Evolutionary conservation across 768 basidiomycete species (phyloP).

Genomic region (Suillus subalutaceus): DNA sequence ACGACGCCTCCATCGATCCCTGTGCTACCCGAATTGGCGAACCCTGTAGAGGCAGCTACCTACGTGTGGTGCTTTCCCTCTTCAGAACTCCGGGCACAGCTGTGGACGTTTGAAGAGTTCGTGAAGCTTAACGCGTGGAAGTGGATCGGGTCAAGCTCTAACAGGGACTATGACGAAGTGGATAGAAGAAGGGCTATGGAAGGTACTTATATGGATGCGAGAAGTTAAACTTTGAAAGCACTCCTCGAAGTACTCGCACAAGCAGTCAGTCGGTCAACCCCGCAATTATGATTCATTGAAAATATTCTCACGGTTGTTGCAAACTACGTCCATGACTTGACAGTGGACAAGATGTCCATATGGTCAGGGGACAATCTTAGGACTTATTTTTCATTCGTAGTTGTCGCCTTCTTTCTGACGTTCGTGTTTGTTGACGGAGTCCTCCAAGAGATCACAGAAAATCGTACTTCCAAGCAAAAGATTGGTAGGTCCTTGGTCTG

Average conservation of each 20-base stretch:
- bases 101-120: conserved; percentile 88
- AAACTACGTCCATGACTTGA: neutral
- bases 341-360: neutral
- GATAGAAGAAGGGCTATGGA: conserved; percentile 50
- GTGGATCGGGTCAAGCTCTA: conserved; percentile 61
- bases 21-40: conserved; percentile 33
- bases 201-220: conserved; percentile 28
- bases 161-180: conserved; percentile 52
- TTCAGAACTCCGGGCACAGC: conserved; percentile 48
- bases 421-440: conserved; percentile 45
- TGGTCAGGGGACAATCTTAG: neutral
- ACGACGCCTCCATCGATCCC: conserved; percentile 46
- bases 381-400: conserved; percentile 33
- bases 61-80: conserved; percentile 67
- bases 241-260: neutral
- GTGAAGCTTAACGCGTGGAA: conserved; percentile 74
- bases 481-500: conserved; percentile 13
- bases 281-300: neutral
- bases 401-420: conserved; percentile 45
- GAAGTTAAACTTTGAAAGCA: neutral
- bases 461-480: conserved; percentile 15
- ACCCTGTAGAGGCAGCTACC: conserved; percentile 56
- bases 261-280: neutral
- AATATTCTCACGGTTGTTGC: conserved; percentile 4
- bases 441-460: conserved; percentile 15